Evolutionary conservation across 2,329 filamentous ascomycete species (phyloP).

Genomic region (Parastagonospora avenae): DNA sequence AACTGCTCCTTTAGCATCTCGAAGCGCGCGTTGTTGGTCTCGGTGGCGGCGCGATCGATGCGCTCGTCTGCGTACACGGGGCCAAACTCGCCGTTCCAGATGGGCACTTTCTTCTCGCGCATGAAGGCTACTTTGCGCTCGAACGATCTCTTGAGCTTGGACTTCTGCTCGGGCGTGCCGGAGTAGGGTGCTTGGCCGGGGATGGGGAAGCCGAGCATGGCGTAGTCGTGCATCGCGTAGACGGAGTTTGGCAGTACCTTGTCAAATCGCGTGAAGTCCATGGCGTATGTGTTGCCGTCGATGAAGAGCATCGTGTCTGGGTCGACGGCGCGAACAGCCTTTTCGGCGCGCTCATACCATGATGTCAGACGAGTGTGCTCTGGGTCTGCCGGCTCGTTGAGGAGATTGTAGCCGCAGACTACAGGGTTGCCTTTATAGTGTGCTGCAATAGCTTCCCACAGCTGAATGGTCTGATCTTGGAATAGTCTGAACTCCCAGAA

Average conservation of each 20-base stretch:
- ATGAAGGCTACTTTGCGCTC: conserved; percentile 20
- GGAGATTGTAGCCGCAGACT: conserved; percentile 17
- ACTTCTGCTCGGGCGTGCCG: conserved; percentile 50
- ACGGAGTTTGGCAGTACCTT: conserved; percentile 51
- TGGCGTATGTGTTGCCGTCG: conserved; percentile 61
- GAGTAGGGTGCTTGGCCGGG: conserved; percentile 43
- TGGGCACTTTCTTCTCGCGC: conserved; percentile 13
- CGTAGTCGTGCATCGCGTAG: conserved; percentile 54
- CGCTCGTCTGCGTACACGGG: conserved; percentile 10
- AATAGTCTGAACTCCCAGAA: conserved; percentile 19
- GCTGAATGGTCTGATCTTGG: conserved; percentile 14
- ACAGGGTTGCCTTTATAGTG: conserved; percentile 12
- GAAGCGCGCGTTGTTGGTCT: conserved; percentile 1
- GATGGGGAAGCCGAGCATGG: conserved; percentile 51
- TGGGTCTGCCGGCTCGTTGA: conserved; percentile 22
- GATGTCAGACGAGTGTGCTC: conserved; percentile 12
- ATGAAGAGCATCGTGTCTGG: conserved; percentile 56
- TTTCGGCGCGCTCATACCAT: conserved; percentile 19
- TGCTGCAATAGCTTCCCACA: conserved; percentile 14
- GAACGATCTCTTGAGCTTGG: conserved; percentile 33
- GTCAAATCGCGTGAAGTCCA: conserved; percentile 54
- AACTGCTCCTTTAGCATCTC: conserved; percentile 15
- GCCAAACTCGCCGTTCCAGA: conserved; percentile 22
- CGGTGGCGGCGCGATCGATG: neutral
- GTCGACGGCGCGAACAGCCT: conserved; percentile 15